These are phyloP conservation scores for Hyaloraphidium curvatum DNA, from an alignment of 192 early-diverging fungal genomes.

Conservation along the genomic window DNA sequence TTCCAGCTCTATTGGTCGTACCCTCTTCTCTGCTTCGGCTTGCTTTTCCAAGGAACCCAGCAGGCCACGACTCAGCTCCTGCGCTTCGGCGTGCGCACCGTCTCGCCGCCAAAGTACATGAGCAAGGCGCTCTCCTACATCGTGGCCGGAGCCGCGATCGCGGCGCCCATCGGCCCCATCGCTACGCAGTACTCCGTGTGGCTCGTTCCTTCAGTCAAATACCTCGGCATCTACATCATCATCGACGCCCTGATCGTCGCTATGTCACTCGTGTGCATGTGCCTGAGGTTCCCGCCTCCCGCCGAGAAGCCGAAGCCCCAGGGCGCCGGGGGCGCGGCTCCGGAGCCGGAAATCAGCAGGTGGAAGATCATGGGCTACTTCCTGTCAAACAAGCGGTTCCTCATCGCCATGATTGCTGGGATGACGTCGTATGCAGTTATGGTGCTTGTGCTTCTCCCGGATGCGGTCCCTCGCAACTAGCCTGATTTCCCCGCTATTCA, in stretches of 20 bases:
- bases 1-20: not conserved
- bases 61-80: slow-evolving; percentile 2
- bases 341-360: not conserved
- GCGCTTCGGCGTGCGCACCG: not conserved
- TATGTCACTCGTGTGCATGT: not conserved
- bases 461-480: not conserved
- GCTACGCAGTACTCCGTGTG: not conserved
- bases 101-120: not conserved
- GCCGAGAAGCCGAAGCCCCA: not conserved
- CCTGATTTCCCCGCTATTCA: not conserved
- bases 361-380: not conserved
- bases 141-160: not conserved
- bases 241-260: not conserved
- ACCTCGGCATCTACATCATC: slow-evolving; percentile 3
- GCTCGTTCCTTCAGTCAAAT: not conserved
- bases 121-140: not conserved
- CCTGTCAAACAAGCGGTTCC: not conserved
- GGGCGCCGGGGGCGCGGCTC: not conserved
- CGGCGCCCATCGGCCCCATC: not conserved
- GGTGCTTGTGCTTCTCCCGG: not conserved
- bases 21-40: not conserved
- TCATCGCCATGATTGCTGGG: not conserved
- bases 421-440: not conserved
- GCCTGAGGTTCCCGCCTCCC: not conserved
- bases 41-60: slow-evolving; percentile 3